Base-by-base conservation (phyloP, 331 rosid species). In the Rosa hybrid region DNA sequence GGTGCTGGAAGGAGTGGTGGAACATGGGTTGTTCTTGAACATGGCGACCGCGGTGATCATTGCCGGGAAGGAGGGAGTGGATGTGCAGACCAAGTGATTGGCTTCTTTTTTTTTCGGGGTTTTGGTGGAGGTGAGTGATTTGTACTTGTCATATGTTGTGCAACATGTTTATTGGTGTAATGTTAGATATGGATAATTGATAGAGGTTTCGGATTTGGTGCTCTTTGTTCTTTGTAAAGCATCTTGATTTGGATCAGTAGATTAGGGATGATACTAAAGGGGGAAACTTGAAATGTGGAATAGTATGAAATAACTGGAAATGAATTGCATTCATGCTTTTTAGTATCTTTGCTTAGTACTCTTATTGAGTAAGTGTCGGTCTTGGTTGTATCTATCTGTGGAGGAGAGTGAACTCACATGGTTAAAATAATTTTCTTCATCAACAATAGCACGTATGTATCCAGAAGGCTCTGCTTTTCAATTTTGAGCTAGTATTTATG, bases 41-140 rank as follows among this genome's bases (percentile, higher is more conserved):
- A 89, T 92, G 96, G 96, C 94, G 2, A 91, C 96, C 9, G 84
- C 97, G 0, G 96, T 91, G n/a, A 89, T 92, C 50, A 89, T 91
- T 25, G 94, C 97, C 0, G 92, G 82, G 4, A 92, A 84, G 64
- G 48, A 44, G 25, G 94, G 97, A 5, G 91, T 92, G 77, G 87
- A 91, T 23, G 88, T 89, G 42, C 70, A 80, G 88, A 56, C 59
- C 75, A 92, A 92, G 82, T 91, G 92, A 86, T 72, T 34, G 39
- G 39, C 39, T 3, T 30, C 39, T 3, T 30, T 30, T 30, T 34
- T 34, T 34, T 34, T 3, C 5, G 39, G 39, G 39, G 9, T 44
- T 41, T 12, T 17, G 23, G 4, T 39, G 64, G 27, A n/a, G 68
- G 68, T 57, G 73, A 80, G 63, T 76, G n/a, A 25, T 42, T 3